Base-by-base conservation (phyloP, 495 filamentous ascomycete species). In the Parathielavia appendiculata region DNA sequence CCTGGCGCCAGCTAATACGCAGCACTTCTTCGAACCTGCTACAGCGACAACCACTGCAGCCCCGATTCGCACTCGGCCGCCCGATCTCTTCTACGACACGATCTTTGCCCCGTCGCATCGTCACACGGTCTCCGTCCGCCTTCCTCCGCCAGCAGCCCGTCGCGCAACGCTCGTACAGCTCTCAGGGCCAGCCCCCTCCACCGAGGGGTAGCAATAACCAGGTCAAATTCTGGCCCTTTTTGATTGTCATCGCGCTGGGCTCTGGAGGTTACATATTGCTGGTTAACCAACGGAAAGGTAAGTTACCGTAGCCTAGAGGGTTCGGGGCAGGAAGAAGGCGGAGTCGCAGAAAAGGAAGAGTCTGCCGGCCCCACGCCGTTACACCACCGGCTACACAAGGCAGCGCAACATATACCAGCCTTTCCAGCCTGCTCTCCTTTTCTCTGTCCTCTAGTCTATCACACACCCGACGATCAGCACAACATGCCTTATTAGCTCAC, bases 221-320 rank as follows among this genome's bases (percentile, higher is more conserved):
- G 32, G 63, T 79, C 63, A 77, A 76, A 62, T 77, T 78, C 64
- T 78, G 76, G 77, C 76, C 76, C 16, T 80, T 83, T 41, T 7
- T 79, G 12, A 65, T 67, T 22, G 68, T 83, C 53, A 74, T 82
- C 52, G 73, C 68, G 0, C 55, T 76, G 0, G 76, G 76, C 11
- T 73, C 75, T 16, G 72, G 70, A 13, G 76, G 70, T 1, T 83
- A 81, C 56, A 71, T 78, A 22, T 59, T 75, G 12, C 59, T 82
- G 40, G 69, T 68, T 20, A 76, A 73, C 57, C 46, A 62, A 60
- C 70, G 59, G 30, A 70, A 63, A 56, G 61, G 69, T 66, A 36
- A 60, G 67, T 54, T 19, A 10, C 47, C 22, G 17, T 45, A 11
- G 45, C 43, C 52, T 52, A 48, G 20, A 4, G 13, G 5, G 17